Conservation (phyloP, 169 alveolate genomes). For the Cryptosporidium canis region DNA sequence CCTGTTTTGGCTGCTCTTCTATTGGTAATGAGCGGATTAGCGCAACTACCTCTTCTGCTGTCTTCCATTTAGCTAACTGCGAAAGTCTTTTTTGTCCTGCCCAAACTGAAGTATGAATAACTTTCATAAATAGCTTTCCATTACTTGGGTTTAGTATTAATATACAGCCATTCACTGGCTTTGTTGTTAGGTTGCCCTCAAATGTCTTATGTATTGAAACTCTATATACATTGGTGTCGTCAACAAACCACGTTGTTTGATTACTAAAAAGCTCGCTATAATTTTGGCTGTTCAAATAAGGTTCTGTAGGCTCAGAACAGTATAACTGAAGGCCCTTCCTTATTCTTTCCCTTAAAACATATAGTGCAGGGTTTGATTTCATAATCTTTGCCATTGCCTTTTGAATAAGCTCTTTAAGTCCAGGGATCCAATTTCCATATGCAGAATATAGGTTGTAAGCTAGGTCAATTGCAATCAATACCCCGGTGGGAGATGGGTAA, state of each 20-base stretch:
- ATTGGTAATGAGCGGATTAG: slow-evolving; percentile 99
- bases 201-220: slow-evolving; percentile 99
- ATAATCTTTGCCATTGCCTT: slow-evolving; percentile 98
- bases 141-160: slow-evolving; percentile 99
- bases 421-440: slow-evolving; percentile 99
- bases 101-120: slow-evolving; percentile 99
- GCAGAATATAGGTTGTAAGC: slow-evolving; percentile 99
- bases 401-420: slow-evolving; percentile 93
- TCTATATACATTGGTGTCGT: slow-evolving; percentile 99
- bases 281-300: slow-evolving; percentile 97
- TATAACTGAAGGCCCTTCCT: slow-evolving; percentile 99
- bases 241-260: slow-evolving; percentile 99
- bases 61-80: slow-evolving; percentile 99
- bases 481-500: slow-evolving; percentile 99
- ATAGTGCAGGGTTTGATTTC: slow-evolving; percentile 99
- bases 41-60: slow-evolving; percentile 99
- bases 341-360: slow-evolving; percentile 98
- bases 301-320: slow-evolving; percentile 99
- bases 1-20: slow-evolving; percentile 99
- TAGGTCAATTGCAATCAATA: slow-evolving; percentile 96
- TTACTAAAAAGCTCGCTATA: slow-evolving; percentile 98
- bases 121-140: slow-evolving; percentile 98
- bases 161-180: slow-evolving; percentile 99
- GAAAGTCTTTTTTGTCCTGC: slow-evolving; percentile 99
- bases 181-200: slow-evolving; percentile 99